Base-by-base conservation (phyloP, 176 grass and related monocot species). In the Avena insularis region DNA sequence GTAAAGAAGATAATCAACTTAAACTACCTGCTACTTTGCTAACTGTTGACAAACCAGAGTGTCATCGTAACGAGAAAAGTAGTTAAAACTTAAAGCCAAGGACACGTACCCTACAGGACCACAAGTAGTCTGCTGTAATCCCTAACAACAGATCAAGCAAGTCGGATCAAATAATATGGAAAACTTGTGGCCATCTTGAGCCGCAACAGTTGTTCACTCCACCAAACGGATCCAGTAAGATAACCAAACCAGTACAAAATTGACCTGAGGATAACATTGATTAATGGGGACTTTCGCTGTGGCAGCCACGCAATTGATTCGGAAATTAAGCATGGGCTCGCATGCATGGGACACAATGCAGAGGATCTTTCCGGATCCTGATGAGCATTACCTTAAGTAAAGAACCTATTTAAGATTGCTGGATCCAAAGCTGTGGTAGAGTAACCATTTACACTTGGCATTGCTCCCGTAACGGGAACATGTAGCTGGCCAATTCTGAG, bases 181-280 rank as follows among this genome's bases (percentile, higher is more conserved):
- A 68, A 84, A 67, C 75, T 59, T 75, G 80, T 58, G 85, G 74
- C 56, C 74, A 35, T 47, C 31, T 53, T n/a, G 46, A 75, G 36
- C 67, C 58, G 17, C 16, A 56, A 21, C 55, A 47, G 12, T 50
- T 33, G 53, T 40, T 19, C 29, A 74, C 71, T 50, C 10, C 8
- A 23, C 23, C 23, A 23, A 23, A 23, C 23, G 23, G 23, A 23
- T 23, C 23, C 23, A 23, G 23, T 23, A 23, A 23, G 23, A 23
- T 23, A 23, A 71, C 2, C 45, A 45, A 82, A 27, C 29, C 12
- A 29, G 45, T 53, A 66, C 83, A 61, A 83, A 23, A 23, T 23
- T 23, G 23, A 79, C 65, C 59, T 82, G 78, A 90, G 62, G 70
- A 90, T 86, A 90, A 69, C 50, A 81, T 82, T 61, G 78, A 77